phyloP scores from a whole-genome alignment of 1,139 yeast genomes.

The Hanseniaspora gamundiae region DNA sequence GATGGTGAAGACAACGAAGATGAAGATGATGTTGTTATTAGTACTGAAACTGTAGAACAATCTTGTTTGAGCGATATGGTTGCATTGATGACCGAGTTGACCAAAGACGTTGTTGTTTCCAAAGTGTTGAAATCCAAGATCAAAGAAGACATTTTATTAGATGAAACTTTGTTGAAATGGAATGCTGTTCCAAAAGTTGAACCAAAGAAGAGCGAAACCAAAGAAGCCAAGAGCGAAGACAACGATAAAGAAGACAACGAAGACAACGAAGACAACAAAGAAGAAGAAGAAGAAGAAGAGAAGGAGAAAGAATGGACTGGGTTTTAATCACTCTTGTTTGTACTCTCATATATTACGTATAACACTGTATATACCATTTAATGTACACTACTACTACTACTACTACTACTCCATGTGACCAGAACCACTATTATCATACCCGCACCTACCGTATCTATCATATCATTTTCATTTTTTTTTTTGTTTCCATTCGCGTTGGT shows the following conservation, averaged over 20 bases:
- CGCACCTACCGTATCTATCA: too few species aligned
- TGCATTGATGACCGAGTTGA: slow-evolving; percentile 45
- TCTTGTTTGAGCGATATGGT: slow-evolving; percentile 48
- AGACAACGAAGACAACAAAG: slow-evolving; percentile 23
- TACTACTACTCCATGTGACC: too few species aligned
- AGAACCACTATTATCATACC: too few species aligned
- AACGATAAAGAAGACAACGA: slow-evolving; percentile 20
- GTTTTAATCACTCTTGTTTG: slow-evolving; percentile 23
- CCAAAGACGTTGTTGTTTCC: slow-evolving; percentile 33
- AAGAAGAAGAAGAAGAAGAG: slow-evolving; percentile 21
- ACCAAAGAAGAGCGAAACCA: too few species aligned
- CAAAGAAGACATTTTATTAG: slow-evolving; percentile 52
- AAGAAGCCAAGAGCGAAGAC: too few species aligned
- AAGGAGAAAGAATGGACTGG: slow-evolving; percentile 43
- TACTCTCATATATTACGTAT: neutral
- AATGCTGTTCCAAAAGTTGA: slow-evolving; percentile 30
- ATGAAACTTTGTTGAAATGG: slow-evolving; percentile 56
- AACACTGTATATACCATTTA: neutral
- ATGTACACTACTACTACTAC: too few species aligned
- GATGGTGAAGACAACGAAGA: slow-evolving; percentile 33
- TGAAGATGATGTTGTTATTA: slow-evolving; percentile 27
- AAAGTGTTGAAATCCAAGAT: slow-evolving; percentile 60
- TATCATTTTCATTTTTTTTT: too few species aligned
- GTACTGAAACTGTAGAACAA: slow-evolving; percentile 25
- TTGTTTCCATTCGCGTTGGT: too few species aligned